These are phyloP conservation scores for Pisolithus tinctorius DNA, from an alignment of 768 basidiomycete species.

Conservation along the genomic window DNA sequence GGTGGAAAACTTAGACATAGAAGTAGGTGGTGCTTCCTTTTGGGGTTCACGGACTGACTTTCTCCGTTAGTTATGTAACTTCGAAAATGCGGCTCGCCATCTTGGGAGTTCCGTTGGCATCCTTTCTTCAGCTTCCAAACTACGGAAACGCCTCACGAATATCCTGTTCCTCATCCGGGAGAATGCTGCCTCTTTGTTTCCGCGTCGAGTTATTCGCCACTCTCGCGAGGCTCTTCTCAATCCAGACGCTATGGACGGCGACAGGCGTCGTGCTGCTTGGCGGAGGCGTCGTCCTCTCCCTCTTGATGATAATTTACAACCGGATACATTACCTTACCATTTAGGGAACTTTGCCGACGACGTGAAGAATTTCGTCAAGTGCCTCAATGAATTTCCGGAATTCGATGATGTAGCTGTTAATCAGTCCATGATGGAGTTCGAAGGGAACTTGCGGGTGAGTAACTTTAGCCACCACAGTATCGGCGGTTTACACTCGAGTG, in stretches of 20 bases:
- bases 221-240: conserved; percentile 32
- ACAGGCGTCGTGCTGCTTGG: conserved; percentile 22
- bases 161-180: conserved; percentile 46
- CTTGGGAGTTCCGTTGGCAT: conserved; percentile 51
- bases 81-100: conserved; percentile 52
- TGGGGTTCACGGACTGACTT: background rate
- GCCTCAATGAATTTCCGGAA: conserved; percentile 51
- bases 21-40: conserved; percentile 24
- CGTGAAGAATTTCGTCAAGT: conserved; percentile 46
- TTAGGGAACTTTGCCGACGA: conserved; percentile 41
- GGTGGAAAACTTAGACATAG: conserved; percentile 41
- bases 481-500: conserved; percentile 6
- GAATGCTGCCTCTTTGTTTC: conserved; percentile 49
- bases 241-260: conserved; percentile 29
- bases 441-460: conserved; percentile 43
- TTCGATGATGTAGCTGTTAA: conserved; percentile 49
- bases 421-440: conserved; percentile 40
- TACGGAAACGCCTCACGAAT: conserved; percentile 45
- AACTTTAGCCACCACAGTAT: background rate
- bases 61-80: conserved; percentile 38
- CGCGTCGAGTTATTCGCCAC: conserved; percentile 37
- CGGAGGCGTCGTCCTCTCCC: conserved; percentile 32
- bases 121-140: conserved; percentile 45
- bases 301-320: conserved; percentile 37
- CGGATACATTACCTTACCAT: conserved; percentile 42